phyloP scores from a whole-genome alignment of 2,329 filamentous ascomycete species.

The Penicillium sp. region DNA sequence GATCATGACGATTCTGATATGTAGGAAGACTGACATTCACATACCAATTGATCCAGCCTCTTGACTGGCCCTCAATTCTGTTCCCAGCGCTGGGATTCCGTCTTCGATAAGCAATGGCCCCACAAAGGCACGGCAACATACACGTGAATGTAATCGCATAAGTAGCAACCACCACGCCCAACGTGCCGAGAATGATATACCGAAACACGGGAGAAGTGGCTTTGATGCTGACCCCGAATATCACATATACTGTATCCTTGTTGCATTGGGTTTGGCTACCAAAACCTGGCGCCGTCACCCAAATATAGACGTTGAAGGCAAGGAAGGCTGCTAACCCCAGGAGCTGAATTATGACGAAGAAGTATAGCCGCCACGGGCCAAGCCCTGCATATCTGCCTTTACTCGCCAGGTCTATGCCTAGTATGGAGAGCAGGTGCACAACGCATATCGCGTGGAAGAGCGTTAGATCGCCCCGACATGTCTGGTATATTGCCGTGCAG shows the following conservation, averaged over 20 bases:
- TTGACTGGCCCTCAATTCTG: not conserved
- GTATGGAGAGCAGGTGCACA: conserved; percentile 17
- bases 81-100: conserved; percentile 1
- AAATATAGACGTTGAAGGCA: conserved; percentile 19
- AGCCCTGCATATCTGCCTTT: conserved; percentile 19
- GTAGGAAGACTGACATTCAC: conserved; percentile 1
- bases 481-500: conserved; percentile 22
- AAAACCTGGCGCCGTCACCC: conserved; percentile 18
- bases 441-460: conserved; percentile 24
- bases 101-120: not conserved
- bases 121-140: conserved; percentile 16
- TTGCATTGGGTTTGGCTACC: conserved; percentile 19
- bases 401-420: conserved; percentile 16
- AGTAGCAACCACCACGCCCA: conserved; percentile 7
- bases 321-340: conserved; percentile 12
- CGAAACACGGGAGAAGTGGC: conserved; percentile 18
- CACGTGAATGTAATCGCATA: conserved; percentile 14
- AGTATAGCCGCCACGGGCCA: conserved; percentile 18
- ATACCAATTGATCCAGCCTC: conserved; percentile 10
- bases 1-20: not conserved
- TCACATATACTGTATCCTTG: conserved; percentile 14
- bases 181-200: conserved; percentile 16
- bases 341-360: conserved; percentile 12
- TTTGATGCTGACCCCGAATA: conserved; percentile 18
- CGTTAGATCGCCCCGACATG: conserved; percentile 15